phyloP scores from a whole-genome alignment of 495 filamentous ascomycete species.

The Monascus purpureus region DNA sequence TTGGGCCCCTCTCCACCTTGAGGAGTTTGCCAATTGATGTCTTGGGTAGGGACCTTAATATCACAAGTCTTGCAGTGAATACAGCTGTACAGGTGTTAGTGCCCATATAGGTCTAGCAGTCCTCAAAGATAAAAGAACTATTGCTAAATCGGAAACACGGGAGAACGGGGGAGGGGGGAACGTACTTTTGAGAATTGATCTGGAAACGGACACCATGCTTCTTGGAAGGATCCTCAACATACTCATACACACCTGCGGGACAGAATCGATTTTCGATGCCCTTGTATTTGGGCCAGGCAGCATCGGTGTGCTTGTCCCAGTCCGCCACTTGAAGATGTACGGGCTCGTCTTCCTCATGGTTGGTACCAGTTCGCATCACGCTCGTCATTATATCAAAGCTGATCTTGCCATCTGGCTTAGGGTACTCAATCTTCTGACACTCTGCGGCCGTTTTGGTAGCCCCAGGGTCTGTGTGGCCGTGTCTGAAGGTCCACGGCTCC shows the following conservation, averaged over 20 bases:
- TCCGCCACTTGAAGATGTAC: slow-evolving; percentile 89
- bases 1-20: slow-evolving; percentile 95
- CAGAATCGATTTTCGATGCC: slow-evolving; percentile 97
- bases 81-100: slow-evolving; percentile 46
- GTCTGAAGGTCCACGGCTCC: slow-evolving; percentile 86
- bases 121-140: slow-evolving; percentile 1
- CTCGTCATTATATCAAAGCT: slow-evolving; percentile 92
- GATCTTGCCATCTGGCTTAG: slow-evolving; percentile 88
- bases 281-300: slow-evolving; percentile 76
- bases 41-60: slow-evolving; percentile 92
- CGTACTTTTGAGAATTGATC: slow-evolving; percentile 96
- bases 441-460: slow-evolving; percentile 71
- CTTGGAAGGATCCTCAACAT: slow-evolving; percentile 80
- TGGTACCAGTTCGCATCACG: slow-evolving; percentile 88
- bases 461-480: slow-evolving; percentile 46
- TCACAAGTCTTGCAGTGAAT: slow-evolving; percentile 99
- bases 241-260: slow-evolving; percentile 97
- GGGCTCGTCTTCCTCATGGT: slow-evolving; percentile 98
- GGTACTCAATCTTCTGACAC: slow-evolving; percentile 83
- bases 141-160: not conserved
- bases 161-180: slow-evolving; percentile 8
- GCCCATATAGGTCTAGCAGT: not conserved
- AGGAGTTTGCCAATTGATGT: slow-evolving; percentile 93
- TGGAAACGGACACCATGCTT: slow-evolving; percentile 81
- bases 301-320: slow-evolving; percentile 76